A percentile compares a stretch with the other conserved stretches of the same genome.
Evolutionary conservation across 768 basidiomycete genomes (phyloP).

Genomic region (Termitomyces sp.): DNA sequence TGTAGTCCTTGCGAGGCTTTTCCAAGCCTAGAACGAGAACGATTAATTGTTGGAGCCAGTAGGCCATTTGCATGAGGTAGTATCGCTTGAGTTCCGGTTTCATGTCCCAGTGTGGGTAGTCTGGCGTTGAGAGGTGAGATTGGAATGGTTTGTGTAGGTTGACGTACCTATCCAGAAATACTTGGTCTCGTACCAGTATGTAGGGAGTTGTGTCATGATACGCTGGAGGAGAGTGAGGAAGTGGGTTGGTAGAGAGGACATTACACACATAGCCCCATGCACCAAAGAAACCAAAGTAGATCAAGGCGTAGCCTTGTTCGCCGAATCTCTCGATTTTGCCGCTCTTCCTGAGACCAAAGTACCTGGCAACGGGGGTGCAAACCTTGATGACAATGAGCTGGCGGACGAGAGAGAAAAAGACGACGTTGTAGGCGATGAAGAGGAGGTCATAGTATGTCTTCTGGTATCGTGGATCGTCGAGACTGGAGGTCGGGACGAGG

Average conservation of each 20-base stretch:
- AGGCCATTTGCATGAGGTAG: conserved; percentile 90
- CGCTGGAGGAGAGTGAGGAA: conserved; percentile 38
- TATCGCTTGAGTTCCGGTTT: conserved; percentile 81
- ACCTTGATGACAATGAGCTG: conserved; percentile 68
- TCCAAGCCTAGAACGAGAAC: conserved; percentile 83
- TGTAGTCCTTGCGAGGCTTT: conserved; percentile 91
- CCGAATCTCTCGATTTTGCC: conserved; percentile 80
- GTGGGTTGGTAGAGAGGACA: neutral
- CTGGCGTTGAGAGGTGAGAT: conserved; percentile 30
- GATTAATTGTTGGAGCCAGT: conserved; percentile 93
- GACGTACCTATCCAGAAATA: conserved; percentile 79
- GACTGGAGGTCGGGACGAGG: conserved; percentile 45
- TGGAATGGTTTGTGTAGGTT: neutral
- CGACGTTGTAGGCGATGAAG: conserved; percentile 80
- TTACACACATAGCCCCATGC: conserved; percentile 73
- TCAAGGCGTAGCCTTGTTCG: conserved; percentile 85
- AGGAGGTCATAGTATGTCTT: conserved; percentile 74
- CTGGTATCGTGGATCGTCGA: conserved; percentile 57
- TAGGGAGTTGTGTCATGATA: conserved; percentile 79
- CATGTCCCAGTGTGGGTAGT: conserved; percentile 91
- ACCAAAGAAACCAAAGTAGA: conserved; percentile 75
- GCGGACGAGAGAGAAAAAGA: conserved; percentile 87
- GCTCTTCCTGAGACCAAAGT: conserved; percentile 64
- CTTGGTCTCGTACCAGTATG: conserved; percentile 82
- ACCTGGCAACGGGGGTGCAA: conserved; percentile 62